Percentiles rank a stretch among this genome's conserved stretches.
Evolutionary conservation across 768 basidiomycete species (phyloP).

Genomic region (Agaricus subrufescens): DNA sequence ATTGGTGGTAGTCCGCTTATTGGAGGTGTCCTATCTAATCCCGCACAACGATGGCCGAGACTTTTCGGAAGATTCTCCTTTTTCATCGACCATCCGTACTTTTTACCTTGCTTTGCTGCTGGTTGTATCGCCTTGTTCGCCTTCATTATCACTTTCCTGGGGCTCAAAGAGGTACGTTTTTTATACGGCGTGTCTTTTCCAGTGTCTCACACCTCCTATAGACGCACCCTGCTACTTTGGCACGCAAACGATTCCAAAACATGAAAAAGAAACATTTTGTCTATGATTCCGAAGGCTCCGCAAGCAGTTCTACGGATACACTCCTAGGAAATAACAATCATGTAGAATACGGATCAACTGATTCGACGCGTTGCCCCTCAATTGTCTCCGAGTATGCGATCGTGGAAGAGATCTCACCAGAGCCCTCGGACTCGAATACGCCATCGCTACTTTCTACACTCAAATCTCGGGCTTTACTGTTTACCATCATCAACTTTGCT

Average conservation of each 20-base stretch:
- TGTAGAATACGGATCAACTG: constrained; percentile 12
- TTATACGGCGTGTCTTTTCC: neutral
- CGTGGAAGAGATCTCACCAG: neutral
- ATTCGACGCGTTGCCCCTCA: constrained; percentile 4
- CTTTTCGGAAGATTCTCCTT: constrained; percentile 42
- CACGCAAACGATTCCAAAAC: constrained; percentile 1
- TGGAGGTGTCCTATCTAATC: constrained; percentile 61
- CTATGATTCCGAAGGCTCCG: neutral
- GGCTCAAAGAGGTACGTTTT: constrained; percentile 41
- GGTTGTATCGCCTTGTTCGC: constrained; percentile 28
- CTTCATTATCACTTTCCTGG: constrained; percentile 28
- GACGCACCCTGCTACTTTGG: constrained; percentile 28
- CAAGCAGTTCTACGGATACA: neutral
- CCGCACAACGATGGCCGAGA: constrained; percentile 55
- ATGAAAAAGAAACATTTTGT: neutral
- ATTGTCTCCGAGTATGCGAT: constrained; percentile 6
- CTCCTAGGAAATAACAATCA: constrained; percentile 3
- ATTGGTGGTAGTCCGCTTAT: constrained; percentile 47
- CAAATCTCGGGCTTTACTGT: constrained; percentile 21
- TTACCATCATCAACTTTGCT: constrained; percentile 26
- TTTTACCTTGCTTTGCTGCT: constrained; percentile 42
- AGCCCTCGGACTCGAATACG: neutral
- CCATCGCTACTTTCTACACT: constrained; percentile 19
- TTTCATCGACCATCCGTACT: constrained; percentile 36
- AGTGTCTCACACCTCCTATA: constrained; percentile 4